These are phyloP conservation scores for Sporisorium sorghi DNA, from an alignment of 1,284 basidiomycete genomes.

Conservation along the genomic window DNA sequence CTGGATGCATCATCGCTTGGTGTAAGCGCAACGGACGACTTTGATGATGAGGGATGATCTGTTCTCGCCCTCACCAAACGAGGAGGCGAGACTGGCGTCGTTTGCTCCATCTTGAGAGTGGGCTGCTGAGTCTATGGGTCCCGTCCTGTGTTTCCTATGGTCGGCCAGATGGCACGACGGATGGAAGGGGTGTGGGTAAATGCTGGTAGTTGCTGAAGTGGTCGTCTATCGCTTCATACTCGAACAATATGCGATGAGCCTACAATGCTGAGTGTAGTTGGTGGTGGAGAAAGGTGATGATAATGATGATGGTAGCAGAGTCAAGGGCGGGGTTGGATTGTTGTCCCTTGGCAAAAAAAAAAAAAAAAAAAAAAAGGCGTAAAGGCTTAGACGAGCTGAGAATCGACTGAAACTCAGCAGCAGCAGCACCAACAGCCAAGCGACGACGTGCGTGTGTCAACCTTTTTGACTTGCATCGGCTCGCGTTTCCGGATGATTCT, in stretches of 20 bases:
- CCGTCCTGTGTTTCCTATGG: neutral
- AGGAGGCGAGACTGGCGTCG: constrained; percentile 31
- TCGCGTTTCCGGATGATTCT: no score
- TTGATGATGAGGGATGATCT: constrained; percentile 13
- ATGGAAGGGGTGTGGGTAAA: neutral
- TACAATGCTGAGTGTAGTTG: neutral
- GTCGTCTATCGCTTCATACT: constrained; percentile 1
- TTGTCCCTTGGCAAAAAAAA: no score
- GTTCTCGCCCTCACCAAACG: constrained; percentile 25
- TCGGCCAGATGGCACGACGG: constrained; percentile 3
- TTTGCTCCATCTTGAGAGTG: neutral
- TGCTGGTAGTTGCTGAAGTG: neutral
- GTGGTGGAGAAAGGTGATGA: no score
- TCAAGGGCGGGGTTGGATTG: neutral
- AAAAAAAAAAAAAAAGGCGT: no score
- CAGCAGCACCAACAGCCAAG: no score
- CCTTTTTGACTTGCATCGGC: no score
- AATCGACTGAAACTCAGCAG: no score
- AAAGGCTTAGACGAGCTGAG: no score
- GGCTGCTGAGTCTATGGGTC: neutral
- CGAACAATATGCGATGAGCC: neutral
- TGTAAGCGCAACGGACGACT: neutral
- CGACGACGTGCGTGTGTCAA: no score
- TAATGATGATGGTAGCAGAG: neutral
- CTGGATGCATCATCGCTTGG: neutral